Base-by-base conservation (phyloP, 345 rosid species). In the Rhizophora apiculata region DNA sequence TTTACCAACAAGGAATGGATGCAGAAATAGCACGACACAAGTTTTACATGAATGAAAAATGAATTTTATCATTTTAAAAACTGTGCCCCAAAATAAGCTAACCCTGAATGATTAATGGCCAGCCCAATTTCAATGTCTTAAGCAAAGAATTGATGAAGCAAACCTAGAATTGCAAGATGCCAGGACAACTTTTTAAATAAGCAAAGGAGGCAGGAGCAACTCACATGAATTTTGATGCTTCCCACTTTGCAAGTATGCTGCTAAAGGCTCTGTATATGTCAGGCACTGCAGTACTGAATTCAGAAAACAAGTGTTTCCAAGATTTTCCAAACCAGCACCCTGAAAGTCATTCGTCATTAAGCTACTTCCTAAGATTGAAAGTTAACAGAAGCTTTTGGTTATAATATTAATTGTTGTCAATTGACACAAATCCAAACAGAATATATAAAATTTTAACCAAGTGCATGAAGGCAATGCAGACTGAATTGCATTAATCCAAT, bases 311-410 rank as follows among this genome's bases (percentile, higher is more conserved):
- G 99, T 95, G 70, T 95, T 95, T 75, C 99, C 99, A 34, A 95
- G 89, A 84, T 95, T 95, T 78, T 81, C 81, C 78, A 92, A 83
- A 73, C 99, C 98, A 51, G 98, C 99, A 72, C 99, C 99, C 99
- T 92, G 84, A 56, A 79, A 71, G 75, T 49, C 11, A 24, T 24
- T 56, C 31, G 2, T 56, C 26, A 10, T 58, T 55, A 76, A 63
- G 66, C 43, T 36, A 22, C 60, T 49, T 7, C 6, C 51, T 61
- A 62, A 65, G 36, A 13, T 58, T 37, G 48, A 70, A 29, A 2
- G 34, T 22, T 56, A 74, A 43, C 18, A 30, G 67, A 24, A 79
- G 39, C 63, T 67, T 37, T 36, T 15, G 37, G 37, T 51, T 55
- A 43, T 4, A 15, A 43, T 43, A 43, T 11, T 15, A 13, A 43